Conservation (phyloP, 106 monocot species). For the Dioscorea dumetorum region DNA sequence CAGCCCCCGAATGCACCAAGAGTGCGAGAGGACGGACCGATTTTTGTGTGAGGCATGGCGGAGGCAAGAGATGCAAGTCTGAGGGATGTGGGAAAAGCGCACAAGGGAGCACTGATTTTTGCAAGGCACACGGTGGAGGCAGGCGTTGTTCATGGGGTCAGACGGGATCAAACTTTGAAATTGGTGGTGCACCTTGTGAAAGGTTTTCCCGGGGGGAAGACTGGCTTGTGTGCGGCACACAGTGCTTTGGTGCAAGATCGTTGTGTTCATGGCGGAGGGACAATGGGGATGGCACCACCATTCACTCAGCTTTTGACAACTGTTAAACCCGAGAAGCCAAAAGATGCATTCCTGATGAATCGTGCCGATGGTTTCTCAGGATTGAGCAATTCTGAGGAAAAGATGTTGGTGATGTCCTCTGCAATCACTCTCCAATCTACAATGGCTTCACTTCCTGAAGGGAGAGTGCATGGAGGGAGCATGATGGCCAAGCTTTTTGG, state of each 20-base stretch:
- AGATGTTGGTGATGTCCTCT: slow-evolving; percentile 1
- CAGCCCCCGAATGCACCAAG: slow-evolving; percentile 37
- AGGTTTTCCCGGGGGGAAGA: slow-evolving; percentile 15
- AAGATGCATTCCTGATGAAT: background rate
- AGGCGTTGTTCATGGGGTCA: slow-evolving; percentile 44
- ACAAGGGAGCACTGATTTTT: slow-evolving; percentile 47
- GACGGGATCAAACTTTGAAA: slow-evolving; percentile 1
- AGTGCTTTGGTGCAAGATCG: slow-evolving; percentile 17
- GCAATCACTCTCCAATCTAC: background rate
- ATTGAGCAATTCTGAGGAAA: slow-evolving; percentile 1
- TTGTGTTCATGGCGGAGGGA: slow-evolving; percentile 13
- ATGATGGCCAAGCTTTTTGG: slow-evolving; percentile 31
- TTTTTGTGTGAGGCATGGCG: slow-evolving; percentile 44
- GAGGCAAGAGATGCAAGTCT: slow-evolving; percentile 37
- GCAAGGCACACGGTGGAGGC: slow-evolving; percentile 54
- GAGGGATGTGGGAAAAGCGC: slow-evolving; percentile 48
- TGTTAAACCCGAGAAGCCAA: background rate
- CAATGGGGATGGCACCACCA: background rate
- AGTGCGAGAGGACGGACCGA: slow-evolving; percentile 41
- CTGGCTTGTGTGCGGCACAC: slow-evolving; percentile 20
- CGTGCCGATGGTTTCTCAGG: background rate
- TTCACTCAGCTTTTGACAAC: background rate
- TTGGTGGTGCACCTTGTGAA: slow-evolving; percentile 8
- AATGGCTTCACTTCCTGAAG: slow-evolving; percentile 32
- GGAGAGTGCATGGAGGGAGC: slow-evolving; percentile 54